Conservation (phyloP, 2,329 filamentous ascomycete species). For the Kalaharituber pfeilii region DNA sequence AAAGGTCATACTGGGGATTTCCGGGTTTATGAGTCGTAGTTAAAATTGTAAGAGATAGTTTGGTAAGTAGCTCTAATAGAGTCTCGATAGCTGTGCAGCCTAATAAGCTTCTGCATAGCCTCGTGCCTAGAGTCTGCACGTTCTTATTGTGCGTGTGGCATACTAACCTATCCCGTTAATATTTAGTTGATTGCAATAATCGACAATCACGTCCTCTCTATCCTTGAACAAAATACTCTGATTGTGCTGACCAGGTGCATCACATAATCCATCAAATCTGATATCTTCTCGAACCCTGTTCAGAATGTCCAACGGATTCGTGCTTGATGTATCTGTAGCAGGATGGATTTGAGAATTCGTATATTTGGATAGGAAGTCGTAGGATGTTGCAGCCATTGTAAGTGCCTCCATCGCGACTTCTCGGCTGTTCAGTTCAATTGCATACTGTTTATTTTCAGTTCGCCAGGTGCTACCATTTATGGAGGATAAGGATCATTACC, state of each 20-base stretch:
- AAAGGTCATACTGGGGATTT: constrained; percentile 60
- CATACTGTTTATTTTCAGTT: constrained; percentile 37
- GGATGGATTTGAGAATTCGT: constrained; percentile 40
- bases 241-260: constrained; percentile 42
- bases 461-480: background rate
- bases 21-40: constrained; percentile 35
- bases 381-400: constrained; percentile 43
- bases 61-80: constrained; percentile 12
- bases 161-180: constrained; percentile 1
- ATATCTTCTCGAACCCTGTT: constrained; percentile 50
- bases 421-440: constrained; percentile 68
- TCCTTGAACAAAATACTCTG: constrained; percentile 50
- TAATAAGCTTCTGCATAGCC: background rate
- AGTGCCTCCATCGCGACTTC: constrained; percentile 83
- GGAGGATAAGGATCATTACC: constrained; percentile 4
- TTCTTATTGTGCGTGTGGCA: background rate
- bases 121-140: too few relatives aligned
- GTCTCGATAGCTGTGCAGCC: background rate
- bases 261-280: constrained; percentile 50
- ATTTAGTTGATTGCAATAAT: constrained; percentile 56
- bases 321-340: constrained; percentile 35
- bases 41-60: constrained; percentile 41
- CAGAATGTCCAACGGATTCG: constrained; percentile 44
- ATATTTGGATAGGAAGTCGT: constrained; percentile 46
- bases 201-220: constrained; percentile 52